A percentile compares a stretch with the other conserved stretches of the same genome.
Evolutionary conservation across 768 basidiomycete species (phyloP).

Genomic region (Kwoniella mangroviensis): DNA sequence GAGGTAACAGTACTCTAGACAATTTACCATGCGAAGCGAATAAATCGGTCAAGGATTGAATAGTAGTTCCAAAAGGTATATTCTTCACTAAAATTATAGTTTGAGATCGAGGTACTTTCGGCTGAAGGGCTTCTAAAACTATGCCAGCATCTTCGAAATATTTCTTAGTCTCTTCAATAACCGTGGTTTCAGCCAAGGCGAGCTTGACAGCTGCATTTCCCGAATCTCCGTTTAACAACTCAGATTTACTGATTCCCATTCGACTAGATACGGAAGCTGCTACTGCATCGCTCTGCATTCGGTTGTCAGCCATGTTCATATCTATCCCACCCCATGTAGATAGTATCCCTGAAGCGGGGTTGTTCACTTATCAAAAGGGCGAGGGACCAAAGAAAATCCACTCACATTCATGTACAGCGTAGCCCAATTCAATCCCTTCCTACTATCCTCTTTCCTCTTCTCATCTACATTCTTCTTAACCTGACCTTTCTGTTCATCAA

Average conservation of each 20-base stretch:
- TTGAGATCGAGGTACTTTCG: constrained; percentile 63
- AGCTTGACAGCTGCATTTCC: constrained; percentile 79
- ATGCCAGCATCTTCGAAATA: constrained; percentile 70
- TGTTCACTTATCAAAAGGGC: background rate
- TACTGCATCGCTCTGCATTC: constrained; percentile 83
- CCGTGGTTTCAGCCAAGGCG: constrained; percentile 92
- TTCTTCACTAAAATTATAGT: constrained; percentile 93
- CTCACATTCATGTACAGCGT: constrained; percentile 97
- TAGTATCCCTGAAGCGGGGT: background rate
- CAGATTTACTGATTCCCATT: constrained; percentile 82
- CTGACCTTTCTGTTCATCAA: constrained; percentile 36
- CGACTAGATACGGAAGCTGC: constrained; percentile 85
- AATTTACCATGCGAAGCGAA: constrained; percentile 78
- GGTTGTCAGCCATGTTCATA: no score
- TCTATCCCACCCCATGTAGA: background rate
- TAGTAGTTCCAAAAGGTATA: constrained; percentile 86
- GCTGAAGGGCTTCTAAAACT: constrained; percentile 53
- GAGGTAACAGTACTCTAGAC: constrained; percentile 76
- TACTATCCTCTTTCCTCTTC: constrained; percentile 54
- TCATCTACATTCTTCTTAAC: constrained; percentile 52
- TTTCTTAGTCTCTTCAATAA: constrained; percentile 91
- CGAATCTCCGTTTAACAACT: constrained; percentile 79
- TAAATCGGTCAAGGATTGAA: constrained; percentile 74
- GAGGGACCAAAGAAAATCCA: constrained; percentile 35
- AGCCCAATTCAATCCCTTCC: constrained; percentile 58